Evolutionary conservation across 2,329 filamentous ascomycete genomes (phyloP).

Genomic region (Fusarium globosum): DNA sequence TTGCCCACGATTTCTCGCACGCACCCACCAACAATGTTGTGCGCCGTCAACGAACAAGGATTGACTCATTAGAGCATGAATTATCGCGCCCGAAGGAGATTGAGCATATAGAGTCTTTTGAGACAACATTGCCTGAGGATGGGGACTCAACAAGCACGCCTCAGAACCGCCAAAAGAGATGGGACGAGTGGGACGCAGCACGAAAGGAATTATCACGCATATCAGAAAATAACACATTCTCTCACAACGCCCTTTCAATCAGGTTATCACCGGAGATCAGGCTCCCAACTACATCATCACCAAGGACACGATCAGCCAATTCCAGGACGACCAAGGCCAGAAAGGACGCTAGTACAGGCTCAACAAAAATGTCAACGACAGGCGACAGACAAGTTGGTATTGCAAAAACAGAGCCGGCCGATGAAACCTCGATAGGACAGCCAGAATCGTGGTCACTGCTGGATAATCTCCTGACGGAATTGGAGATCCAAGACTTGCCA

Average conservation of each 20-base stretch:
- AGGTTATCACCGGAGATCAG: conserved; percentile 26
- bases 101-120: conserved; percentile 12
- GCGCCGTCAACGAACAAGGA: conserved; percentile 45
- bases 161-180: conserved; percentile 29
- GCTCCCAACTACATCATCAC: conserved; percentile 7
- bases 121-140: conserved; percentile 6
- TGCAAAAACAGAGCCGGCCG: neutral
- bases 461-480: conserved; percentile 21
- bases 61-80: conserved; percentile 10
- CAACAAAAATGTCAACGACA: neutral
- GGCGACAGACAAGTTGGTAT: neutral
- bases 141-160: conserved; percentile 1
- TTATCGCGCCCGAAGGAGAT: neutral
- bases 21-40: conserved; percentile 38
- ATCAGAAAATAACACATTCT: conserved; percentile 25
- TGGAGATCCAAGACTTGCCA: conserved; percentile 13
- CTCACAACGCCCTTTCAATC: conserved; percentile 31
- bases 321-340: neutral
- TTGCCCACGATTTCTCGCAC: conserved; percentile 43
- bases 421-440: neutral
- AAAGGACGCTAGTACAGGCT: neutral
- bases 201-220: conserved; percentile 40
- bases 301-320: neutral
- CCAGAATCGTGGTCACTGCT: conserved; percentile 1
- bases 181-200: conserved; percentile 43